Evolutionary conservation across 345 rosid genomes (phyloP), one percentile per base, ranked within the genome.

Genomic region (Citrus cavaleriei): DNA sequence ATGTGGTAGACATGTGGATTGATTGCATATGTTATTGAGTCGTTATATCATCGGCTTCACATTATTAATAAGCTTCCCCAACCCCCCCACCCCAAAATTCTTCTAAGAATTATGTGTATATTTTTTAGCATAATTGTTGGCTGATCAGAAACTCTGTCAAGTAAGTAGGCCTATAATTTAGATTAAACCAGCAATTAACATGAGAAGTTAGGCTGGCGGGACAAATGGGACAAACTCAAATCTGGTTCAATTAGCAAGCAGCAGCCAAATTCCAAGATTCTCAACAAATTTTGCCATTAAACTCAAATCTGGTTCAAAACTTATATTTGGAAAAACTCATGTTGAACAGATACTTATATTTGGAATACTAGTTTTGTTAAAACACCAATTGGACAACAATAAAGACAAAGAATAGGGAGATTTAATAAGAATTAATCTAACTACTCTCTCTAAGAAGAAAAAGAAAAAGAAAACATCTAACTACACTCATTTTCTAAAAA

Each of bases 1-100:
- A 61, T 74, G 77, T 61, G 68, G 68, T 9, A 19, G 68, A 8
- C 77, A 74, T 61, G 58, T 74, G 77, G 5, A 38, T 35, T 73
- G 66, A n/a, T 59, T 21, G 73, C 40, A 6, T 12, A 28, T 62
- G 67, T 27, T 30, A 10, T 67, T 35, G 42, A 3, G 25, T 69
- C 5, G 19, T 21, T 46, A 10, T n/a, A 10, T 38, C 59, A 69
- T 25, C 59, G 24, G 6, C 58, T 69, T 46, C 73, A 14, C 58
- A 69, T 24, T 46, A 69, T 42, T 13, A 42, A 24, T 5, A 14
- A 22, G 18, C 5, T 12, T 0, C 32, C 32, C 32, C n/a, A n/a
- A n/a, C 30, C 30, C 30, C 30, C 30, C 30, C 30, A 3, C 30
- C 30, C 30, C 30, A 28, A 30, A 30, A 30, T 25, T n/a, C 6